A percentile compares a stretch with the other conserved stretches of the same genome.
These are phyloP conservation scores for Leishmania lainsoni DNA, from an alignment of 208 protist species.

Conservation along the genomic window DNA sequence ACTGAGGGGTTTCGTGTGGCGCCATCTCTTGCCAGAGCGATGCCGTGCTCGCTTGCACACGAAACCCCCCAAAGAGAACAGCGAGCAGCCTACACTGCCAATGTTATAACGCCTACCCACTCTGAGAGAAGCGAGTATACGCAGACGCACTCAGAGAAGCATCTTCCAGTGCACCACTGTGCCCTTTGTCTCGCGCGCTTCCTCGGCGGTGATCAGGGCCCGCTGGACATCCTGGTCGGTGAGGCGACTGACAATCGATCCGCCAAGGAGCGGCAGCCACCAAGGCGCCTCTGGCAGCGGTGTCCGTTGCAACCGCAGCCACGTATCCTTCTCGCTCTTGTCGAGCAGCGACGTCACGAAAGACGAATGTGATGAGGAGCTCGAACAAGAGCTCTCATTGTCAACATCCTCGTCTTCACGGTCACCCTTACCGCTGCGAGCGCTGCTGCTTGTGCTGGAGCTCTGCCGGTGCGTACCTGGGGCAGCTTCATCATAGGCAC, in stretches of 20 bases:
- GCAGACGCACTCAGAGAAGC: slow-evolving; percentile 22
- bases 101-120: background rate
- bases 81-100: no score
- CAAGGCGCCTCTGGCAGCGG: slow-evolving; percentile 48
- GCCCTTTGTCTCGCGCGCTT: slow-evolving; percentile 52
- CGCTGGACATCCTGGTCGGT: slow-evolving; percentile 45
- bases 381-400: slow-evolving; percentile 3
- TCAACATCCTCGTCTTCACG: slow-evolving; percentile 13
- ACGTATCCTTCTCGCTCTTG: slow-evolving; percentile 21
- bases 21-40: background rate
- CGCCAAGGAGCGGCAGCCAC: slow-evolving; percentile 60
- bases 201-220: slow-evolving; percentile 42
- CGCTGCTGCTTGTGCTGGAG: background rate
- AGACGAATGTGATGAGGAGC: slow-evolving; percentile 13
- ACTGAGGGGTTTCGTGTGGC: background rate
- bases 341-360: background rate
- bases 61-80: background rate
- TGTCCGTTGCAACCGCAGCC: slow-evolving; percentile 36
- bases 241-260: slow-evolving; percentile 54
- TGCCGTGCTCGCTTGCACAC: background rate
- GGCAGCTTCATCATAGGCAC: background rate
- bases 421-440: background rate
- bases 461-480: background rate
- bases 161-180: slow-evolving; percentile 58
- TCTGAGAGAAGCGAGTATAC: background rate